phyloP scores from a whole-genome alignment of 148 eudicot species.

The Chenopodium album region DNA sequence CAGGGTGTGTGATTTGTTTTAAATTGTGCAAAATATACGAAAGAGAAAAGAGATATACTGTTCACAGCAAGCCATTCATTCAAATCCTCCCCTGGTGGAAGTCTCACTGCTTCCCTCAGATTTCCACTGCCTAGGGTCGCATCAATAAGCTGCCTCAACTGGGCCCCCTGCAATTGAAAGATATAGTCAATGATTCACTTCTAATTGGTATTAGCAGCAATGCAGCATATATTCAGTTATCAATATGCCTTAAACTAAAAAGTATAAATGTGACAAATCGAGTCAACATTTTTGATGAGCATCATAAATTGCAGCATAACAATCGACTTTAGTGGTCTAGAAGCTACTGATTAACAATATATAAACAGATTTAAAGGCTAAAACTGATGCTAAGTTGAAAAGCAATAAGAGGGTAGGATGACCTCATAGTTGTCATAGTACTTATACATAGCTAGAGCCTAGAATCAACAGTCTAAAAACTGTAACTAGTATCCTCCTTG shows the following conservation, averaged over 20 bases:
- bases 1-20: not conserved
- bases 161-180: conserved; percentile 72
- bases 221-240: not conserved
- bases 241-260: conserved; percentile 6
- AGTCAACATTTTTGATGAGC: not conserved
- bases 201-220: not conserved
- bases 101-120: conserved; percentile 92
- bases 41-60: conserved; percentile 45
- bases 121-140: conserved; percentile 97
- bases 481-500: not conserved
- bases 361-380: not conserved
- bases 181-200: not conserved
- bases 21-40: not conserved
- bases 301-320: not conserved
- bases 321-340: not conserved
- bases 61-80: conserved; percentile 99
- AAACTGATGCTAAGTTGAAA: not conserved
- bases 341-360: not conserved
- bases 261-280: conserved; percentile 6
- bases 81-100: conserved; percentile 97
- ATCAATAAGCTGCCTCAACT: conserved; percentile 87
- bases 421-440: not conserved
- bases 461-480: not conserved
- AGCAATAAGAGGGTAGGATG: not conserved
- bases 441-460: conserved; percentile 13